Evolutionary conservation across 225 moss, liverwort and hornwort genomes (phyloP), one percentile per base, ranked within the genome.

Genomic region (Anthoceros angustus): DNA sequence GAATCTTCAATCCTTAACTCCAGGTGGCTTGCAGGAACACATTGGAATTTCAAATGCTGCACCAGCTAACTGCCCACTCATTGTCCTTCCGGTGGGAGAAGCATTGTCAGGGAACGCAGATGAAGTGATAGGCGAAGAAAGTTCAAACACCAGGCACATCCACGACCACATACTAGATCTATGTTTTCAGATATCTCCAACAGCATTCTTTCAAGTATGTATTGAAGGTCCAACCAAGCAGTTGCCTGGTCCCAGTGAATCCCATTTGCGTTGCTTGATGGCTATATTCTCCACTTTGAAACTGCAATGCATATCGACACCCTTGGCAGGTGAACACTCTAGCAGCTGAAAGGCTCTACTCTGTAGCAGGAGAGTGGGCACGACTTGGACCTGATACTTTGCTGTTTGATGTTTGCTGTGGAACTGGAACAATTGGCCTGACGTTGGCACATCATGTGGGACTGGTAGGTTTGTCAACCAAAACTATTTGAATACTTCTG

Each of bases 331-430:
- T 98, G 42, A 98, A 98, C 68, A 86, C 98, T 68, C 76, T 84
- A 40, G 89, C 89, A 76, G 98, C 98, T 16, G 92, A 89, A 77
- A 92, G 84, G 64, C 87, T 98, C 62, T 98, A 92, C 75, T 77
- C 82, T 25, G 72, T 98, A 12, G 98, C 92, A 70, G 98, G 98
- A 67, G 86, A 89, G 70, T 98, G 98, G 98, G 89, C 92, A 63
- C 81, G 83, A 61, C 84, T 98, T 67, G 85, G 84, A 72, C 80
- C 82, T 43, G 92, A 98, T 41, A 98, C 98, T 15, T 72, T 98
- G 70, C 83, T 98, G 10, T 98, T 98, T 75, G 98, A 98, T 73
- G 92, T 98, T 21, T 98, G 98, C 65, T 98, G 98, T 76, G 98
- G 98, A 63, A 98, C 98, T 50, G 98, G 98, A 72, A 90, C 98